phyloP scores from a whole-genome alignment of 176 grass and related monocot genomes.

The Cymbopogon citratus region DNA sequence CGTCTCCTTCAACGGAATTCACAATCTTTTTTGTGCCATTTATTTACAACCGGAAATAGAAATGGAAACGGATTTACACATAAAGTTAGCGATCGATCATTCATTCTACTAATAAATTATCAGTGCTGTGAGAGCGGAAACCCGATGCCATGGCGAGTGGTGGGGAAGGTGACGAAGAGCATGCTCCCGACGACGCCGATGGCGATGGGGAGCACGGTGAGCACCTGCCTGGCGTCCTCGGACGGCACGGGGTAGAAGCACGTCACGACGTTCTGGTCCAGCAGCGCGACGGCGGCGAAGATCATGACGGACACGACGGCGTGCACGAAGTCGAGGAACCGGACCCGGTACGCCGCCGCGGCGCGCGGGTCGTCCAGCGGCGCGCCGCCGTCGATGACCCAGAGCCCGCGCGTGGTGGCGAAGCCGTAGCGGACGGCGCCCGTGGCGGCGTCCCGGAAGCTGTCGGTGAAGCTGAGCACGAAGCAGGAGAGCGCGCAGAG shows the following conservation, averaged over 20 bases:
- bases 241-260: conserved; percentile 78
- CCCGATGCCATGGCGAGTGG: conserved; percentile 79
- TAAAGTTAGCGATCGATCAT: not conserved
- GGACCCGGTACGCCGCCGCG: conserved; percentile 28
- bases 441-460: conserved; percentile 44
- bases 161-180: conserved; percentile 71
- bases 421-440: conserved; percentile 63
- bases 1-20: not conserved
- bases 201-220: conserved; percentile 60
- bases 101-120: not conserved
- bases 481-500: conserved; percentile 86
- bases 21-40: not conserved
- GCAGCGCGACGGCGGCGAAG: conserved; percentile 68
- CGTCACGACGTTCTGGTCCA: conserved; percentile 70
- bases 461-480: conserved; percentile 81
- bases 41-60: not conserved
- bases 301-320: conserved; percentile 56
- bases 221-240: conserved; percentile 50
- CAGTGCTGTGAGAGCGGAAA: conserved; percentile 56
- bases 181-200: conserved; percentile 71
- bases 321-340: conserved; percentile 62
- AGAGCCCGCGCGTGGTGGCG: conserved; percentile 52
- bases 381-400: conserved; percentile 67
- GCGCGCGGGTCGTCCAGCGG: conserved; percentile 31
- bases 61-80: not conserved